Percentiles rank a stretch among this genome's conserved stretches.
phyloP scores from a whole-genome alignment of 305 asterid genomes.

The Fraxinus xanthoxyloides region DNA sequence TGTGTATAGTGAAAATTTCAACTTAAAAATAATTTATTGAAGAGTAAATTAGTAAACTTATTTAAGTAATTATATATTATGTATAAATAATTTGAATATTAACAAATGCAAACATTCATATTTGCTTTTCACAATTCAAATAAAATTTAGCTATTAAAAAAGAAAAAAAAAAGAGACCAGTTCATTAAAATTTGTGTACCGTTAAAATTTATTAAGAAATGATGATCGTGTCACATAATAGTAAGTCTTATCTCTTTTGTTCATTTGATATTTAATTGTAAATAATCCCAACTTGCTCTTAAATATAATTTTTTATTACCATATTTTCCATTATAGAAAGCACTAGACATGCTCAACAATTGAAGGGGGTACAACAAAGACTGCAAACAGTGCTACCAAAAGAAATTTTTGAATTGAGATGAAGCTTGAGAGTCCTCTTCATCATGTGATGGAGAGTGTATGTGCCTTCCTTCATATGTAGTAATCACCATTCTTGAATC shows the following conservation, averaged over 20 bases:
- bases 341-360: neutral
- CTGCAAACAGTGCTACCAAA: constrained; percentile 43
- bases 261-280: neutral
- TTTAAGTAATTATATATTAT: no score
- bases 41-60: neutral
- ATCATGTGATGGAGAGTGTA: constrained; percentile 73
- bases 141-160: no score
- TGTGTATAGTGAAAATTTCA: neutral
- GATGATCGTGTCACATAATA: neutral
- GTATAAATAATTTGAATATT: no score
- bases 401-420: constrained; percentile 52
- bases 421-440: constrained; percentile 55
- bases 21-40: neutral
- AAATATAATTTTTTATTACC: neutral
- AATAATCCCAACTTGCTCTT: neutral
- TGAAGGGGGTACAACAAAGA: neutral
- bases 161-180: no score
- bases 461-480: constrained; percentile 85
- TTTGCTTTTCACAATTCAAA: neutral
- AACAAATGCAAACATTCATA: neutral
- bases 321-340: neutral
- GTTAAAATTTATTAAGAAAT: neutral
- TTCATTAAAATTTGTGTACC: neutral
- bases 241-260: neutral
- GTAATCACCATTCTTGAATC: constrained; percentile 98